phyloP scores from a whole-genome alignment of 768 basidiomycete species.

The Lentinula lateritia region DNA sequence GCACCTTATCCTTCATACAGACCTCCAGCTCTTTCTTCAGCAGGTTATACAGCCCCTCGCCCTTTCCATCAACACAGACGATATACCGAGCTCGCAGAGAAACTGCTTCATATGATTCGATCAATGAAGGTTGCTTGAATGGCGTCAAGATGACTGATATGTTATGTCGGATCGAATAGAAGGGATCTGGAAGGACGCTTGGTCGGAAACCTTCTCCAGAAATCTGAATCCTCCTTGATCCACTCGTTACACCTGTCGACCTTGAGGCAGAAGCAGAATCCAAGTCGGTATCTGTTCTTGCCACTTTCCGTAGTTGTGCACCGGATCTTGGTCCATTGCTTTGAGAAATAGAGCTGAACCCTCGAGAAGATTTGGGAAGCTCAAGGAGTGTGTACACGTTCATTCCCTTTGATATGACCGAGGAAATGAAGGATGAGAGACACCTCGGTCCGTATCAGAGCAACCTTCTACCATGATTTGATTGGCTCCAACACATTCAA shows the following conservation, averaged over 20 bases:
- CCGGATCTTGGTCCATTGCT: conserved; percentile 41
- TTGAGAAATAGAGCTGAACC: conserved; percentile 35
- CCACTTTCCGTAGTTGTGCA: conserved; percentile 63
- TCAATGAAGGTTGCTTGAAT: background rate
- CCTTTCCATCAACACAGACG: conserved; percentile 47
- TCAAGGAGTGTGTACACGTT: conserved; percentile 36
- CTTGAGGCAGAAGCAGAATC: conserved; percentile 67
- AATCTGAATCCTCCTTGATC: conserved; percentile 43
- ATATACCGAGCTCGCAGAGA: conserved; percentile 52
- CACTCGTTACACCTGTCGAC: conserved; percentile 25
- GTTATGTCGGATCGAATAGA: background rate
- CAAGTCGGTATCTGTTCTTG: conserved; percentile 60
- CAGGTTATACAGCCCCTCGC: conserved; percentile 52
- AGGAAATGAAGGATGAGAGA: background rate
- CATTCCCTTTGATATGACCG: conserved; percentile 1
- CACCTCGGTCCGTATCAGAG: background rate
- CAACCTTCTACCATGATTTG: too few relatives aligned
- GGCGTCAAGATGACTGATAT: conserved; percentile 1
- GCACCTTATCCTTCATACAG: conserved; percentile 27
- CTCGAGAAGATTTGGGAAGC: conserved; percentile 46
- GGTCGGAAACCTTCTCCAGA: conserved; percentile 25
- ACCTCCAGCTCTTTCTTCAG: conserved; percentile 58
- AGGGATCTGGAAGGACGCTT: conserved; percentile 25
- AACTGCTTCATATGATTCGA: conserved; percentile 40
- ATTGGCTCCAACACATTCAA: too few relatives aligned